Evolutionary conservation across 805 yeast species (phyloP).

Genomic region (Pichia phayaonensis): DNA sequence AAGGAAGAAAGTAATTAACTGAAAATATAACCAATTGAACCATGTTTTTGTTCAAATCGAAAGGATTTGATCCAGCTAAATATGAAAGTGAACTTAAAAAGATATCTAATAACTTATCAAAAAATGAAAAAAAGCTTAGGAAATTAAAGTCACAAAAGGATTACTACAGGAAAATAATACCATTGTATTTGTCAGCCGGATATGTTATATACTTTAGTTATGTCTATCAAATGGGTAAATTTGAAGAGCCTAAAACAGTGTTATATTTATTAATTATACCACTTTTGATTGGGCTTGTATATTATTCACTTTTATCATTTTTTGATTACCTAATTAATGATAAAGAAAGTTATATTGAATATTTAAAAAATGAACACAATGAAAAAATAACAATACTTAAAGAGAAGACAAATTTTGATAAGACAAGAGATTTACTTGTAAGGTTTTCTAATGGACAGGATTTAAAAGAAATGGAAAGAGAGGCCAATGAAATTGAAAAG

Average conservation of each 20-base stretch:
- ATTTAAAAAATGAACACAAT: conserved; percentile 27
- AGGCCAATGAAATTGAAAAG: conserved; percentile 36
- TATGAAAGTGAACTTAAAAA: conserved; percentile 37
- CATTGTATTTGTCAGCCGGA: conserved; percentile 15
- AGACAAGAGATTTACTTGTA: conserved; percentile 65
- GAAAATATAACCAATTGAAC: not conserved
- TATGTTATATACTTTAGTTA: conserved; percentile 22
- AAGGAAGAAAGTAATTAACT: not conserved
- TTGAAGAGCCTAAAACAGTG: conserved; percentile 1
- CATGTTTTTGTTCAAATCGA: conserved; percentile 20
- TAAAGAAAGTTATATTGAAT: conserved; percentile 20
- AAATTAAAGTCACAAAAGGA: conserved; percentile 12
- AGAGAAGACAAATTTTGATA: conserved; percentile 60
- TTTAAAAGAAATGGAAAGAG: conserved; percentile 29
- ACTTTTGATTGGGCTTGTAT: conserved; percentile 9
- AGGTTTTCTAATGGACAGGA: conserved; percentile 53
- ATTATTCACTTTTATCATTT: conserved; percentile 11
- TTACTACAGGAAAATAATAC: conserved; percentile 13
- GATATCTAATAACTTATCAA: conserved; percentile 30
- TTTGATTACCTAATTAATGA: conserved; percentile 17
- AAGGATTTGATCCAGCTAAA: conserved; percentile 33
- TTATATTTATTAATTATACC: conserved; percentile 12
- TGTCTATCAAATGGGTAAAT: conserved; percentile 7
- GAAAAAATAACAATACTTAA: conserved; percentile 30
- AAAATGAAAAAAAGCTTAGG: conserved; percentile 19